A percentile compares a stretch with the other conserved stretches of the same genome.
These are phyloP conservation scores for Grosmannia penicillata DNA, from an alignment of 2,329 filamentous ascomycete species.

Conservation along the genomic window DNA sequence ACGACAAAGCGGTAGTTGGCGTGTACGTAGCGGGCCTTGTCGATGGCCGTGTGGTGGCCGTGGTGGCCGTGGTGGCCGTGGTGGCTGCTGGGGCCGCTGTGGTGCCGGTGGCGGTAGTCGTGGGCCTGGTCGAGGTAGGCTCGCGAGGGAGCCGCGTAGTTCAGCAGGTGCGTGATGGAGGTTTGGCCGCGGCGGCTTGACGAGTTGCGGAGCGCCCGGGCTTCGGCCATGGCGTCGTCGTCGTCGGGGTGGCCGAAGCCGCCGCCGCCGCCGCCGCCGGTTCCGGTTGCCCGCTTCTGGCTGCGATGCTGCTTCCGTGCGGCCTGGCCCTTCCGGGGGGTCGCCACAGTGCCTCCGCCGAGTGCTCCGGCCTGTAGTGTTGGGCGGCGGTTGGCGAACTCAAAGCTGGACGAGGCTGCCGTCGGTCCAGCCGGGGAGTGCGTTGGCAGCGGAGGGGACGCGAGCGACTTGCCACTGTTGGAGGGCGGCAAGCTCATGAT, in stretches of 20 bases:
- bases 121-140: slow-evolving; percentile 43
- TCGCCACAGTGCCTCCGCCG: slow-evolving; percentile 14
- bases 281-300: slow-evolving; percentile 50
- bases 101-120: slow-evolving; percentile 19
- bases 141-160: slow-evolving; percentile 68
- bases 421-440: slow-evolving; percentile 25
- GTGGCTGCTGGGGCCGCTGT: slow-evolving; percentile 29
- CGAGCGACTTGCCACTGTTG: slow-evolving; percentile 35
- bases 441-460: slow-evolving; percentile 23
- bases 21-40: slow-evolving; percentile 84
- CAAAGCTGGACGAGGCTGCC: slow-evolving; percentile 31
- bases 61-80: slow-evolving; percentile 51
- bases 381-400: slow-evolving; percentile 33
- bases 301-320: slow-evolving; percentile 72
- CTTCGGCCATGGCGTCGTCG: slow-evolving; percentile 79
- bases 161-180: slow-evolving; percentile 92
- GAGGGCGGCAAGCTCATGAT: slow-evolving; percentile 21
- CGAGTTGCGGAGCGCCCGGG: slow-evolving; percentile 42
- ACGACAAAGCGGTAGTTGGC: slow-evolving; percentile 97
- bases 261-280: neutral
- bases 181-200: slow-evolving; percentile 78
- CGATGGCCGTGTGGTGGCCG: slow-evolving; percentile 56
- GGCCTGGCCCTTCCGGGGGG: slow-evolving; percentile 61
- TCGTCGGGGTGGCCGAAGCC: slow-evolving; percentile 38
- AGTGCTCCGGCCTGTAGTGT: slow-evolving; percentile 15